These are phyloP conservation scores for Acacia acuminata DNA, from an alignment of 306 rosid genomes.

Conservation along the genomic window DNA sequence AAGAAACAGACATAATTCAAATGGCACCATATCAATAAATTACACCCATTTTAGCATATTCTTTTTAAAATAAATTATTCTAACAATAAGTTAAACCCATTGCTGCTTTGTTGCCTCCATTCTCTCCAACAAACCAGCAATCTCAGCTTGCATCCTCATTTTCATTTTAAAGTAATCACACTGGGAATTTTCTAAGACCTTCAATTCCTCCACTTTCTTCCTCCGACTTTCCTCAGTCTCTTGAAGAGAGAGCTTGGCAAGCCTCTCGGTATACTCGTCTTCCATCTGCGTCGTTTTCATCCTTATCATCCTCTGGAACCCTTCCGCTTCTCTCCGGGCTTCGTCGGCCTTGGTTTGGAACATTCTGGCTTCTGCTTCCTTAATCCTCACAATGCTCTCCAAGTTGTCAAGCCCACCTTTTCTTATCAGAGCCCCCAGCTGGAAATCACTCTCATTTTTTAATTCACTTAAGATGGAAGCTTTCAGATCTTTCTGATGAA, in stretches of 20 bases:
- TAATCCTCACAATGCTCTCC: conserved; percentile 85
- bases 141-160: conserved; percentile 84
- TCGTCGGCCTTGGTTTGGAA: conserved; percentile 94
- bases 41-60: conserved; percentile 45
- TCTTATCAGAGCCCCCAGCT: conserved; percentile 57
- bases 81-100: conserved; percentile 42
- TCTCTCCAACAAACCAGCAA: conserved; percentile 76
- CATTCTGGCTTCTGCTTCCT: conserved; percentile 96
- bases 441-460: conserved; percentile 61
- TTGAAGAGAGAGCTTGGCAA: conserved; percentile 64
- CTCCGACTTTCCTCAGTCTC: conserved; percentile 73
- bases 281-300: conserved; percentile 69
- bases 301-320: conserved; percentile 59
- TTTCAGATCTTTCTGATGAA: conserved; percentile 64
- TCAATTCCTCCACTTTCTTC: conserved; percentile 85
- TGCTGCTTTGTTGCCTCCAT: conserved; percentile 95
- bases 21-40: conserved; percentile 35
- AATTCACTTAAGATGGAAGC: conserved; percentile 55
- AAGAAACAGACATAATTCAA: conserved; percentile 43
- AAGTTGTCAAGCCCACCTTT: conserved; percentile 76
- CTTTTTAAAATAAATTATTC: conserved; percentile 32
- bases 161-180: conserved; percentile 84
- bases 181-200: conserved; percentile 74
- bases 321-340: conserved; percentile 90
- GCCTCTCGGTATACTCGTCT: conserved; percentile 73